These are phyloP conservation scores for Nannochloris sp. DNA, from an alignment of 139 green algal species.

Conservation along the genomic window DNA sequence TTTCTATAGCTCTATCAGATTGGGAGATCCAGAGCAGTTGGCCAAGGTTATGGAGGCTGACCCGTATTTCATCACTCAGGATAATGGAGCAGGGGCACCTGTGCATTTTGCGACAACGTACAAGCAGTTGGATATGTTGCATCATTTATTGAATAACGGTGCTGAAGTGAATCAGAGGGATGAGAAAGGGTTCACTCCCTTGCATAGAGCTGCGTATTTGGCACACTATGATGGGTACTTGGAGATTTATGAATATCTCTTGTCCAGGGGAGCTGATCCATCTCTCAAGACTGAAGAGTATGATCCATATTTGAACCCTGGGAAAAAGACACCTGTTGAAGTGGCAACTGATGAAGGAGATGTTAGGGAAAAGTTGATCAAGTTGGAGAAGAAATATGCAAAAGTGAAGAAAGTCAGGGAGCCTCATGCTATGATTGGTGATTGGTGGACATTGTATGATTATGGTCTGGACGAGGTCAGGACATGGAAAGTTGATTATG, in stretches of 20 bases:
- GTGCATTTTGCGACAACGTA: conserved; percentile 90
- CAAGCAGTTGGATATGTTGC: conserved; percentile 89
- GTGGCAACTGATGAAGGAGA: conserved; percentile 37
- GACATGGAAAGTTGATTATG: conserved; percentile 59
- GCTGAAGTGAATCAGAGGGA: conserved; percentile 77
- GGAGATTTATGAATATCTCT: conserved; percentile 91
- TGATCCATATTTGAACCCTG: conserved; percentile 84
- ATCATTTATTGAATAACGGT: conserved; percentile 82
- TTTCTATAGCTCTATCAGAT: conserved; percentile 70
- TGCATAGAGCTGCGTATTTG: conserved; percentile 85
- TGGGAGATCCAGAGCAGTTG: conserved; percentile 77
- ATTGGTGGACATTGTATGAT: conserved; percentile 92
- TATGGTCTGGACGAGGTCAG: conserved; percentile 72
- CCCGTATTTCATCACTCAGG: conserved; percentile 84
- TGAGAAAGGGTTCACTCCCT: conserved; percentile 68
- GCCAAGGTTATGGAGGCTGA: conserved; percentile 73
- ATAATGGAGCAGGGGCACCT: conserved; percentile 83
- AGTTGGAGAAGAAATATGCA: conserved; percentile 71
- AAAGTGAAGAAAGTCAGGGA: conserved; percentile 47
- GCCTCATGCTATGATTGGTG: conserved; percentile 73
- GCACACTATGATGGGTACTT: conserved; percentile 85
- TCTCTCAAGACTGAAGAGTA: conserved; percentile 60
- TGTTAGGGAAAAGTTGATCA: conserved; percentile 31
- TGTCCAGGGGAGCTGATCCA: conserved; percentile 82
- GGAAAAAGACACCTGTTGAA: conserved; percentile 59